Base-by-base conservation (phyloP, 2,329 filamentous ascomycete species). In the Ophiocordyceps sinensis region DNA sequence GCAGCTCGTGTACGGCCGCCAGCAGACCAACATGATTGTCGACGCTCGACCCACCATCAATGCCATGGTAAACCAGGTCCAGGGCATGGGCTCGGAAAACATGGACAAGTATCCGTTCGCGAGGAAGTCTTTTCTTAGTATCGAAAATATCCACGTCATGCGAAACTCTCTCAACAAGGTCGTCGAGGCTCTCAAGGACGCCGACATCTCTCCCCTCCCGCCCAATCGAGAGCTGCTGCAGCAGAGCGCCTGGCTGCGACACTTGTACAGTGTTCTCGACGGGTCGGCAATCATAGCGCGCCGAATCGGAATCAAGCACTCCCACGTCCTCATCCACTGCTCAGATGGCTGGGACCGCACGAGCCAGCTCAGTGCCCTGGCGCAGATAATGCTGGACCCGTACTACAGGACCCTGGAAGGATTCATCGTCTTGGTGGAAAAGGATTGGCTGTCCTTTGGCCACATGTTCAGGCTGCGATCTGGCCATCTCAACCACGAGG, bases 91-190 rank as follows among this genome's bases (percentile, higher is more conserved):
- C 2, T 94, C 89, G 0, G 91, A 98, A 61, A 94, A 95, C 53
- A 95, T 96, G 85, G 85, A 94, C 48, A 83, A 94, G 61, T 98
- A 98, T 65, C 85, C 82, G 46, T 89, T 88, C 53, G 86, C 87
- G 14, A 82, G 81, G 44, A 94, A 95, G 61, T 82, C 82, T 28
- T 98, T 93, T 56, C 73, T 98, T 42, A 91, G 85, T 47, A 98
- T 98, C 53, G 89, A 93, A 59, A 98, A 98, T 57, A 96, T 98
- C 45, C 91, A 98, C 55, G 87, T 95, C 46, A 98, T 98, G 91
- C 76, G 91, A 43, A 82, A 83, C 46, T 96, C 89, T 2, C 68
- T 98, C 29, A 80, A 82, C 51, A 89, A 82, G 50, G 83, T 98
- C 17, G 71, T 95, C 41, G 88, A 94, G 47, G 82, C 86, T 3